A percentile compares a stretch with the other conserved stretches of the same genome.
These are phyloP conservation scores for Clitopilus hobsonii DNA, from an alignment of 768 basidiomycete species.

Conservation along the genomic window DNA sequence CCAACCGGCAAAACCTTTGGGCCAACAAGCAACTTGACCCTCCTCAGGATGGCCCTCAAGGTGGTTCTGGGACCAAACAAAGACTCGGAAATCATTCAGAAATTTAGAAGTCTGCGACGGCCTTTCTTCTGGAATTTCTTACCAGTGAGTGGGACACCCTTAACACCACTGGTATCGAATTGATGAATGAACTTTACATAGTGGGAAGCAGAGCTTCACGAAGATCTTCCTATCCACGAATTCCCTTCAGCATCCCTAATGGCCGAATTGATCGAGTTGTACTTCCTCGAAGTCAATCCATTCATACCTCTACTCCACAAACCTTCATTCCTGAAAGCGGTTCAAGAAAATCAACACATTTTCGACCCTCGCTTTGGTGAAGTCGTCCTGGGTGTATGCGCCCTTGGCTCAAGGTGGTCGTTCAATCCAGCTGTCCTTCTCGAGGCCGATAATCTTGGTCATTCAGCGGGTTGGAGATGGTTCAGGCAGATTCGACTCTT, in stretches of 20 bases:
- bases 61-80: conserved; percentile 55
- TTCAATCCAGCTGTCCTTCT: conserved; percentile 52
- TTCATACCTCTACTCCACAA: conserved; percentile 69
- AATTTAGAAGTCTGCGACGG: conserved; percentile 7
- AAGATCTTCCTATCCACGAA: conserved; percentile 8
- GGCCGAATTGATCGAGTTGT: conserved; percentile 49
- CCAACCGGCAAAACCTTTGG: background rate
- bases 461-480: conserved; percentile 62
- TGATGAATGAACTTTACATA: conserved; percentile 1
- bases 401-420: conserved; percentile 55
- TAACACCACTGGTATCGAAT: too few relatives aligned
- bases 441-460: conserved; percentile 30
- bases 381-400: conserved; percentile 66
- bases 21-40: background rate
- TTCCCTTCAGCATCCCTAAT: conserved; percentile 55
- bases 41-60: conserved; percentile 38
- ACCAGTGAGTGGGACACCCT: conserved; percentile 29
- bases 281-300: conserved; percentile 55
- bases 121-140: conserved; percentile 24
- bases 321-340: conserved; percentile 53
- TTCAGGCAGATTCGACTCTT: conserved; percentile 64
- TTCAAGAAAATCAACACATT: conserved; percentile 45
- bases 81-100: conserved; percentile 40
- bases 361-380: conserved; percentile 48
- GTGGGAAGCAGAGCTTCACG: conserved; percentile 30